These are phyloP conservation scores for Podila epigama DNA, from an alignment of 192 early-diverging fungal species.

Conservation along the genomic window DNA sequence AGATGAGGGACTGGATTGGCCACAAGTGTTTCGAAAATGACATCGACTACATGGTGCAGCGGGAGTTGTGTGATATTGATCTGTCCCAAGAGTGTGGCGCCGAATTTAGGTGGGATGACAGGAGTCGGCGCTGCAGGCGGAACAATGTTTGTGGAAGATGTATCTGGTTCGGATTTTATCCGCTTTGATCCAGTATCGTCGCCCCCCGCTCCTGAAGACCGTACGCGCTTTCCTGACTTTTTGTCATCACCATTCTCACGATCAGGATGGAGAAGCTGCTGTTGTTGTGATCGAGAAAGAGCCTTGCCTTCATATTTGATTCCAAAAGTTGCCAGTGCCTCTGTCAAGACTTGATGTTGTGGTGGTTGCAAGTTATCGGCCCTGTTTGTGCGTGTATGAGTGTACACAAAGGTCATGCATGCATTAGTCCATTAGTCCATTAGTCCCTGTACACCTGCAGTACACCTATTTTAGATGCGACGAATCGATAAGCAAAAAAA, in stretches of 20 bases:
- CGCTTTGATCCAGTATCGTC: constrained; percentile 36
- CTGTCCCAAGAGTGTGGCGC: constrained; percentile 32
- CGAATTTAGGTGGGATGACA: constrained; percentile 37
- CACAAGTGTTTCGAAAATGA: constrained; percentile 36
- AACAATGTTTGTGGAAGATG: neutral
- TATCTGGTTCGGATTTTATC: constrained; percentile 17
- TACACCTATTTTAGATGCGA: too few relatives aligned
- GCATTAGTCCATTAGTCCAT: too few relatives aligned
- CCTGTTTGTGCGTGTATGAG: neutral
- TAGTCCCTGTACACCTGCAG: too few relatives aligned
- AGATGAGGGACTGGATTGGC: constrained; percentile 29
- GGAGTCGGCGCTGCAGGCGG: constrained; percentile 4
- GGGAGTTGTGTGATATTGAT: constrained; percentile 43
- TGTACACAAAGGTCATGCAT: neutral
- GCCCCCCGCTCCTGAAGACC: constrained; percentile 5
- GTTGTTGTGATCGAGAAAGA: constrained; percentile 34
- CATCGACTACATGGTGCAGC: constrained; percentile 42
- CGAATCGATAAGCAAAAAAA: too few relatives aligned
- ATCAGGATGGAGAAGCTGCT: constrained; percentile 34
- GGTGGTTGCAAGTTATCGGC: constrained; percentile 23
- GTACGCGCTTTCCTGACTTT: constrained; percentile 19
- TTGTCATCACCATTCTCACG: constrained; percentile 35
- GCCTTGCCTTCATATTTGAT: constrained; percentile 23
- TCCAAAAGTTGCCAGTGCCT: constrained; percentile 21
- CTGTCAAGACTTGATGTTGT: constrained; percentile 22